Evolutionary conservation across 148 eudicot species (phyloP).

Genomic region (Polygonum maritimum): DNA sequence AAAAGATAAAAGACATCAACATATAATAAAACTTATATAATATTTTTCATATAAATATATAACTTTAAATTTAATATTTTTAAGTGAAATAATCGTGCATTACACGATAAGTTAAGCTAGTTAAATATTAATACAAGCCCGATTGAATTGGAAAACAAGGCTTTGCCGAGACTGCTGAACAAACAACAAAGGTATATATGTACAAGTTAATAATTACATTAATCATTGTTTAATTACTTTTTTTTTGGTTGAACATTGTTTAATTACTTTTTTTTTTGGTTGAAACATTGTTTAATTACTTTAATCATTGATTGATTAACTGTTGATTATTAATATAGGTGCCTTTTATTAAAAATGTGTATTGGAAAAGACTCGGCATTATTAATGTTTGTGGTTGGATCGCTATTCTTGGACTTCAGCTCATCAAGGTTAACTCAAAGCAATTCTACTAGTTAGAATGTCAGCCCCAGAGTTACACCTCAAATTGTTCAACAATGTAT

Average conservation of each 20-base stretch:
- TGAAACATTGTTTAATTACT: too few relatives aligned
- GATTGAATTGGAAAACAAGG: slow-evolving; percentile 18
- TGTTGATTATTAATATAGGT: slow-evolving; percentile 28
- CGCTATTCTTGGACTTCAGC: slow-evolving; percentile 48
- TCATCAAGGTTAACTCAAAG: slow-evolving; percentile 38
- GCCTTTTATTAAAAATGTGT: slow-evolving; percentile 34
- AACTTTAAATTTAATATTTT: too few relatives aligned
- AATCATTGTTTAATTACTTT: too few relatives aligned
- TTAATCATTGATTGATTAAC: background rate
- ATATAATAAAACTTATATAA: too few relatives aligned
- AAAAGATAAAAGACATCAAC: too few relatives aligned
- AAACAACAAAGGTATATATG: slow-evolving; percentile 16
- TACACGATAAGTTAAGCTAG: too few relatives aligned
- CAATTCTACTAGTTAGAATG: background rate
- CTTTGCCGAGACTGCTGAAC: slow-evolving; percentile 23
- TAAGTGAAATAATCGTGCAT: too few relatives aligned
- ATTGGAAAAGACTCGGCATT: slow-evolving; percentile 55
- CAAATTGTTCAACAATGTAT: slow-evolving; percentile 35
- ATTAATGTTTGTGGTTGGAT: slow-evolving; percentile 64
- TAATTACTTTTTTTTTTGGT: too few relatives aligned
- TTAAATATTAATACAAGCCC: background rate
- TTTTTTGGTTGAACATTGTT: too few relatives aligned
- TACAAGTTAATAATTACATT: too few relatives aligned
- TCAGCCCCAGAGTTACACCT: slow-evolving; percentile 13
- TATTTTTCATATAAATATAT: too few relatives aligned